Evolutionary conservation across 352 stramenopile species (phyloP).

Genomic region (Thalassiosira sp.): DNA sequence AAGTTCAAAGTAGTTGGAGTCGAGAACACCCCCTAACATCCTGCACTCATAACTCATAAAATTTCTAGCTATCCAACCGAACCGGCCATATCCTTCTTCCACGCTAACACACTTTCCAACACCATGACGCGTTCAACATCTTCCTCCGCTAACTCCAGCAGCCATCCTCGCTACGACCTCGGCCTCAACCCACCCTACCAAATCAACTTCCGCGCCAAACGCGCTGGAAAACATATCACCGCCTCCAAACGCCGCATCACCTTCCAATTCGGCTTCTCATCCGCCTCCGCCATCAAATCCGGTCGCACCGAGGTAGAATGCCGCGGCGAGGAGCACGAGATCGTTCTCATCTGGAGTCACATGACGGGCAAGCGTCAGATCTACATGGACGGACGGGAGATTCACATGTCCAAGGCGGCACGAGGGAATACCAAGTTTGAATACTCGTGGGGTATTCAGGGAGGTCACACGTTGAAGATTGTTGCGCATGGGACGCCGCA

Average conservation of each 20-base stretch:
- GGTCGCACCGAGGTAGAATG: slow-evolving; percentile 59
- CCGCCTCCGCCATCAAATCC: slow-evolving; percentile 48
- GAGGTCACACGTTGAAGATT: slow-evolving; percentile 63
- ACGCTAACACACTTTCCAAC: too few relatives aligned
- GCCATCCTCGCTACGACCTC: slow-evolving; percentile 37
- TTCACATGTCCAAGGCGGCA: slow-evolving; percentile 61
- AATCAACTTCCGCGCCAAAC: slow-evolving; percentile 72
- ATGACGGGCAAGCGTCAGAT: slow-evolving; percentile 72
- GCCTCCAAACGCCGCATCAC: slow-evolving; percentile 73
- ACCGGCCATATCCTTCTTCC: too few relatives aligned
- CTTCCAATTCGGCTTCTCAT: slow-evolving; percentile 79
- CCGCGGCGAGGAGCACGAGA: slow-evolving; percentile 79
- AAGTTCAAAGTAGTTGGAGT: too few relatives aligned
- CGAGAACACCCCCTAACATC: too few relatives aligned
- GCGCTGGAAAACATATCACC: slow-evolving; percentile 66
- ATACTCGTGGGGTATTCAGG: slow-evolving; percentile 37
- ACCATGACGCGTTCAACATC: too few relatives aligned
- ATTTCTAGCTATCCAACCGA: too few relatives aligned
- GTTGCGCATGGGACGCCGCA: slow-evolving; percentile 43
- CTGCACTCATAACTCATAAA: too few relatives aligned
- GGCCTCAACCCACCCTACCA: slow-evolving; percentile 66
- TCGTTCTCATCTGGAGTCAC: slow-evolving; percentile 74
- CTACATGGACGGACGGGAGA: slow-evolving; percentile 61
- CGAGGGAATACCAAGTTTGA: slow-evolving; percentile 57
- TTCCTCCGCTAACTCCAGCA: neutral